These are phyloP conservation scores for Monosporascus sp. DNA, from an alignment of 2,329 filamentous ascomycete genomes.

Conservation along the genomic window DNA sequence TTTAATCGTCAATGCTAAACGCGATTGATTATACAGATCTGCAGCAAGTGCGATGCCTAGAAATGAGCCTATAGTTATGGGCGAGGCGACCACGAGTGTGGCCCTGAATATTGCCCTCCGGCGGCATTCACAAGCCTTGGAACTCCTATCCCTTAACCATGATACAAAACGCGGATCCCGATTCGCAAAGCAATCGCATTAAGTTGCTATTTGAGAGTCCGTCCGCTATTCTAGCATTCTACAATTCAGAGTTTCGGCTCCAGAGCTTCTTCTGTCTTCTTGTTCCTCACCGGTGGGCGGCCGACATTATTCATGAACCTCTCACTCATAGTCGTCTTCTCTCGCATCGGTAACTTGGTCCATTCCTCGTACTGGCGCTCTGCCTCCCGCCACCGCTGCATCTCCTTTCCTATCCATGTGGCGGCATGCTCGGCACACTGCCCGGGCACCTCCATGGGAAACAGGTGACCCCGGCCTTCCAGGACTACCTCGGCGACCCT, in stretches of 20 bases:
- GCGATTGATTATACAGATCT: too few relatives aligned
- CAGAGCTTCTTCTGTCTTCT: background rate
- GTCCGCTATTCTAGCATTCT: background rate
- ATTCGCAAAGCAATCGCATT: too few relatives aligned
- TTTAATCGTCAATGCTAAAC: too few relatives aligned
- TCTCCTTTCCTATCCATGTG: conserved; percentile 50
- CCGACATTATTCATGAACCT: conserved; percentile 52
- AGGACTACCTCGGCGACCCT: conserved; percentile 62
- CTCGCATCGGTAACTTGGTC: conserved; percentile 39
- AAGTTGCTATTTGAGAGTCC: too few relatives aligned
- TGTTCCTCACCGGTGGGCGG: conserved; percentile 12
- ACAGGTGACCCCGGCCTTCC: conserved; percentile 65
- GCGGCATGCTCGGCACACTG: conserved; percentile 58
- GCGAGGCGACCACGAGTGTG: too few relatives aligned
- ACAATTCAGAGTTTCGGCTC: conserved; percentile 14
- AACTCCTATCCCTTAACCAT: too few relatives aligned
- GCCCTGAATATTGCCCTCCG: too few relatives aligned
- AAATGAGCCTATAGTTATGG: too few relatives aligned
- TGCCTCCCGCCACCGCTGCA: conserved; percentile 51
- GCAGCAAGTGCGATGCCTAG: too few relatives aligned
- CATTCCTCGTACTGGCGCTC: conserved; percentile 53
- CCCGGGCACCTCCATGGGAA: conserved; percentile 73
- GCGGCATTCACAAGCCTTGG: too few relatives aligned
- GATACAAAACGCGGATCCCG: too few relatives aligned
- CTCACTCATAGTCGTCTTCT: conserved; percentile 52